Evolutionary conservation across 2,329 filamentous ascomycete genomes (phyloP), one percentile per base, ranked within the genome.

Genomic region (Aspergillus brunneoviolaceus): DNA sequence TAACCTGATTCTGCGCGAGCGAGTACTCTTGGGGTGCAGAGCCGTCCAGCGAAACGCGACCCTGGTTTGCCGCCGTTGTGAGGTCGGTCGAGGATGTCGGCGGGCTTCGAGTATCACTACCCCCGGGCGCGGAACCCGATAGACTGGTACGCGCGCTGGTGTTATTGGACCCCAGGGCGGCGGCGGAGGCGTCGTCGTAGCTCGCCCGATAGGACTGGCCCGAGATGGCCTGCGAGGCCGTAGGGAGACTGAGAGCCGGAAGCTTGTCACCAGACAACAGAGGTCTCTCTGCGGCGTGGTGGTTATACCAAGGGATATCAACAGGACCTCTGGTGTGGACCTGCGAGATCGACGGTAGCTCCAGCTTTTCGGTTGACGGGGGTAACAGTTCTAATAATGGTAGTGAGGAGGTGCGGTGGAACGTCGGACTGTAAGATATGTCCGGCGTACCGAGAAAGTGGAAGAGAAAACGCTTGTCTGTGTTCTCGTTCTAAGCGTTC

Each of bases 301-400:
- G 81, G 79, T 87, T 88, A 80, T 88, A 90, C 80, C 87, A 91
- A 76, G 81, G 78, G 67, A 84, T 82, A 79, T 93, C 89, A 79
- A 85, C 84, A 74, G 84, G 84, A 82, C 88, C 89, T 86, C 90
- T 88, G 85, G 88, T 86, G 80, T 91, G 88, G 82, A 90, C 86
- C 82, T 91, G 88, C 74, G 89, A 89, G 75, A 92, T 89, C 81
- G 90, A 90, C 81, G 91, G 90, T 79, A 93, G 87, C 90, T 93
- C 91, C 91, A 96, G 91, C 84, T 93, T 95, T 89, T 86, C 91
- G 90, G 87, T 89, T 86, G 81, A 74, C 68, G 63, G 66, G 63
- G 60, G 69, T 71, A 71, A 65, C 65, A 72, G 68, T 61, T 70
- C 68, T 64, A 67, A 67, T 58, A 67, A 62, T 55, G 49, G 55